Conservation (phyloP, 768 basidiomycete genomes). For the Sporobolomyces phaffii region DNA sequence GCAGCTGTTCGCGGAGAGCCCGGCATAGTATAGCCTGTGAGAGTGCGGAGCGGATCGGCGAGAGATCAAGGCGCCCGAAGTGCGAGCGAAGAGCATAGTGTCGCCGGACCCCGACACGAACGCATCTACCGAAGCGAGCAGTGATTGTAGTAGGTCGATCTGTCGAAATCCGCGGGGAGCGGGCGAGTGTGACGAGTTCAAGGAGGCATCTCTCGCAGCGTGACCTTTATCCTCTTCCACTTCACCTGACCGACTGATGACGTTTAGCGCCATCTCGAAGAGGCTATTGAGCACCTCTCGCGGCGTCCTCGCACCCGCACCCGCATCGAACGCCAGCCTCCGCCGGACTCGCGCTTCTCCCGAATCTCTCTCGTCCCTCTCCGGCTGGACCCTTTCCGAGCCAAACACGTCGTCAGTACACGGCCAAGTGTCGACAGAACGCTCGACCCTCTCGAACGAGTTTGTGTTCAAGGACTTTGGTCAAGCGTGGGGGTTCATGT, state of each 20-base stretch:
- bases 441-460: neutral
- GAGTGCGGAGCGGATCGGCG: no score
- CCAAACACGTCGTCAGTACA: neutral
- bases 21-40: no score
- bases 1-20: no score
- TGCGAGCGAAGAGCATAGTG: neutral
- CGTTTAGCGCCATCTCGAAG: neutral
- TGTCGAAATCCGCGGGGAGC: no score
- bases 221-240: neutral
- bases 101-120: neutral
- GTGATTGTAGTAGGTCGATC: no score
- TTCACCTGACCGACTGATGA: neutral
- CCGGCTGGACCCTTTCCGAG: constrained; percentile 19
- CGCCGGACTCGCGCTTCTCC: neutral
- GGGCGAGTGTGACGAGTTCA: neutral
- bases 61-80: neutral
- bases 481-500: constrained; percentile 37
- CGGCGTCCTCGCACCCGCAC: no score
- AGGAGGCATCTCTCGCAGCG: neutral
- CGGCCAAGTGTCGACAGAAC: neutral
- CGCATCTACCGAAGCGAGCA: no score
- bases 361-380: constrained; percentile 10
- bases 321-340: neutral
- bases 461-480: constrained; percentile 33
- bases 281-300: neutral